Evolutionary conservation across 768 basidiomycete species (phyloP), one percentile per base, ranked within the genome.

Genomic region (Pleurotus platypus): DNA sequence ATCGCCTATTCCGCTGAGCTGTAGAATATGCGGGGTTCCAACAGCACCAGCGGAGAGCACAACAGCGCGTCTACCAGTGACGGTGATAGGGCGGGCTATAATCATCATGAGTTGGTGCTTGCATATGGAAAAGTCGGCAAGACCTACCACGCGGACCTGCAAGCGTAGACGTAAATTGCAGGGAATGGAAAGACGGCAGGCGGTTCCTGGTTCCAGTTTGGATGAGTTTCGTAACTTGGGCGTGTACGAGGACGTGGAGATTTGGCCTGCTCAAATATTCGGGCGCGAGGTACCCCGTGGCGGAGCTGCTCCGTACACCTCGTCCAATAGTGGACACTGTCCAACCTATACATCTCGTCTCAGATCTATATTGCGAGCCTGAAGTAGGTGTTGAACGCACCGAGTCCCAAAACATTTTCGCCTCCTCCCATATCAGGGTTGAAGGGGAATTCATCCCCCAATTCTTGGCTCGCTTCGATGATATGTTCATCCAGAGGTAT

Each of bases 341-440:
- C 61, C 63, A 68, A 8, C 64, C 67, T 68, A 40, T 13, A 3
- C 5, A 18, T 9, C 8, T 11, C 4, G 30, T 9, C 30, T 35
- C 9, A 35, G 8, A 35, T 9, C 30, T 0, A 35, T 9, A 9
- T 18, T 45, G 2, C 9, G 20, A 45, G 12, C 9, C 2, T 45
- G 42, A 22, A 12, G 42, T 7, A 5, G 13, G 7, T 24, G 0
- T 13, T 15, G 3, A 40, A 50, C 64, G 22, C 39, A 72, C 73
- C 67, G 6, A 74, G 53, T 3, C 73, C 73, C 2, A 71, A 47
- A 1, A 60, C 59, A 46, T 61, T 55, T 35, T 35, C 30, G 1
- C 74, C 74, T 1, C 61, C 60, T 54, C 72, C 69, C 49, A 66
- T 61, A 61, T 73, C 72, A 16, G 53, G 11, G 43, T 64, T 67